phyloP scores from a whole-genome alignment of 768 basidiomycete species.

The Rhizopogon rudus region DNA sequence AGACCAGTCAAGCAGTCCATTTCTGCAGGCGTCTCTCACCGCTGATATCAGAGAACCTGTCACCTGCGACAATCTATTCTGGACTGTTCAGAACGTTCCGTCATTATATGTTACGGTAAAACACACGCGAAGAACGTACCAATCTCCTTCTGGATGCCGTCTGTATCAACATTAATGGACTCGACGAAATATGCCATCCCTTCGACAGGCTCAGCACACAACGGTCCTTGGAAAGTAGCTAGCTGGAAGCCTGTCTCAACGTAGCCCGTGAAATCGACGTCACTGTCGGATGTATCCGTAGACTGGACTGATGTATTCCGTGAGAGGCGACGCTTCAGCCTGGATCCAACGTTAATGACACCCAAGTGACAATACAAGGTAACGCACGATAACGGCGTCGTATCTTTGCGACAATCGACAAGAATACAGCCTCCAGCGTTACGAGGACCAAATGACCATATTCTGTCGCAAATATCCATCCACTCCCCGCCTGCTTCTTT shows the following conservation, averaged over 20 bases:
- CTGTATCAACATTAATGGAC: slow-evolving; percentile 56
- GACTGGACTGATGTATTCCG: slow-evolving; percentile 30
- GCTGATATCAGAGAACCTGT: slow-evolving; percentile 88
- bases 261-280: slow-evolving; percentile 67
- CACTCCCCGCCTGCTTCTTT: slow-evolving; percentile 73
- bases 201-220: slow-evolving; percentile 93
- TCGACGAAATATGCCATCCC: slow-evolving; percentile 92
- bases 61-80: slow-evolving; percentile 78
- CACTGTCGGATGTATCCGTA: slow-evolving; percentile 29
- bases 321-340: slow-evolving; percentile 47
- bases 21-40: slow-evolving; percentile 85
- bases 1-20: slow-evolving; percentile 93
- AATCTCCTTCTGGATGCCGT: slow-evolving; percentile 58
- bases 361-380: not conserved
- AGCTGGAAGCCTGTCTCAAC: slow-evolving; percentile 95
- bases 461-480: slow-evolving; percentile 59
- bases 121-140: slow-evolving; percentile 36
- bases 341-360: slow-evolving; percentile 20
- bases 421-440: slow-evolving; percentile 82
- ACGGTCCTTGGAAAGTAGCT: slow-evolving; percentile 88
- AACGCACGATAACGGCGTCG: slow-evolving; percentile 51
- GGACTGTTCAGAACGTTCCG: slow-evolving; percentile 40
- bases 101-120: slow-evolving; percentile 8
- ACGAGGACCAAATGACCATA: slow-evolving; percentile 94
- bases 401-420: slow-evolving; percentile 61